These are phyloP conservation scores for Beauveria varroae DNA, from an alignment of 2,329 filamentous ascomycete species.

Conservation along the genomic window DNA sequence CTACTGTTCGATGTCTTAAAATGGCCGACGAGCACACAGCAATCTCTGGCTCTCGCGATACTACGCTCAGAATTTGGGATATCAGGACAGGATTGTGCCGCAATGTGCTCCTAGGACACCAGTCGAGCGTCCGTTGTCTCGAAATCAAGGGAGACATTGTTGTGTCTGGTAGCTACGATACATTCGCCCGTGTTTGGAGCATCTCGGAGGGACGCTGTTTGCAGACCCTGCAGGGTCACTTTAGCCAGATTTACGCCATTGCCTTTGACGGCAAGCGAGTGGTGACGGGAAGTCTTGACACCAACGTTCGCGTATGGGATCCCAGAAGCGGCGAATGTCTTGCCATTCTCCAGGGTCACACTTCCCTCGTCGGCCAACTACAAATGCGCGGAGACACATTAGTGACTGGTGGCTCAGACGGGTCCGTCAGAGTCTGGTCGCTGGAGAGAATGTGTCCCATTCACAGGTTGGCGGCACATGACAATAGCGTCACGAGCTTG, in stretches of 20 bases:
- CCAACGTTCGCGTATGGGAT: conserved; percentile 96
- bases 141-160: conserved; percentile 95
- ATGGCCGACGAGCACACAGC: conserved; percentile 94
- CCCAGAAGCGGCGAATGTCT: conserved; percentile 76
- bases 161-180: conserved; percentile 97
- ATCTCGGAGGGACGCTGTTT: conserved; percentile 92
- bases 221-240: conserved; percentile 85
- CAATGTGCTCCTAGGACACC: conserved; percentile 88
- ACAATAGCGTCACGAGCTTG: conserved; percentile 95
- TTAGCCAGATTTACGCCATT: conserved; percentile 98
- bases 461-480: conserved; percentile 88
- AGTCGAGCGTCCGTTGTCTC: conserved; percentile 88
- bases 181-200: conserved; percentile 94
- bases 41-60: conserved; percentile 93
- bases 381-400: conserved; percentile 93
- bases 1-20: conserved; percentile 92
- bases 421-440: conserved; percentile 94
- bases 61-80: conserved; percentile 92
- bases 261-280: conserved; percentile 92
- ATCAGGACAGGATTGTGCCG: conserved; percentile 79
- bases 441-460: conserved; percentile 85
- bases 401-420: conserved; percentile 93
- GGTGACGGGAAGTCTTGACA: conserved; percentile 92
- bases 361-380: conserved; percentile 89
- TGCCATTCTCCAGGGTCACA: conserved; percentile 92